phyloP scores from a whole-genome alignment of 2,329 filamentous ascomycete genomes.

The Aspergillus sp. region DNA sequence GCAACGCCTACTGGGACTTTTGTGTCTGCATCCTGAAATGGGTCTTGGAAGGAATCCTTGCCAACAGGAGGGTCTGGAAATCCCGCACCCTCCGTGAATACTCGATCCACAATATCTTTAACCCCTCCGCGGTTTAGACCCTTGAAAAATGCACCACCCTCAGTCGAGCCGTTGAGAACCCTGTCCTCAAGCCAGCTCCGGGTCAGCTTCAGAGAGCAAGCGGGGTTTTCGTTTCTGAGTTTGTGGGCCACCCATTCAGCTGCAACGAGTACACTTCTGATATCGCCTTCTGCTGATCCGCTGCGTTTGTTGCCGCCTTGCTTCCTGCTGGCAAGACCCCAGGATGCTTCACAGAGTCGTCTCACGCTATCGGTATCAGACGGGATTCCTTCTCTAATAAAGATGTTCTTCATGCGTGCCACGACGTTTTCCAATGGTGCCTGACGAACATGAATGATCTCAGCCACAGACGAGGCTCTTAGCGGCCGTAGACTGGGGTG shows the following conservation, averaged over 20 bases:
- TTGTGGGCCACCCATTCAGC: slow-evolving; percentile 62
- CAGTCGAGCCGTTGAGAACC: slow-evolving; percentile 49
- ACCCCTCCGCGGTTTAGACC: slow-evolving; percentile 59
- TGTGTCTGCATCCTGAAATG: slow-evolving; percentile 20
- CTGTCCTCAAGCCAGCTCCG: slow-evolving; percentile 58
- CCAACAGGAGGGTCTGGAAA: slow-evolving; percentile 45
- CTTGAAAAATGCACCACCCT: slow-evolving; percentile 50
- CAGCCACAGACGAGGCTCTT: slow-evolving; percentile 77
- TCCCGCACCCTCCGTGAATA: slow-evolving; percentile 62
- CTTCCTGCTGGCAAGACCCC: slow-evolving; percentile 58
- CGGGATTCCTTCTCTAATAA: slow-evolving; percentile 81
- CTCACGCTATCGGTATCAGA: slow-evolving; percentile 87
- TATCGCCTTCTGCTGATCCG: slow-evolving; percentile 50
- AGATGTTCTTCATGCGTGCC: slow-evolving; percentile 72
- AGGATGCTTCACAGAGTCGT: slow-evolving; percentile 61
- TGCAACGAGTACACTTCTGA: slow-evolving; percentile 60
- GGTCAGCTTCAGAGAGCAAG: slow-evolving; percentile 43
- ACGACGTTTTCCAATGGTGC: slow-evolving; percentile 84
- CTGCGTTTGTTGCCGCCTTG: slow-evolving; percentile 43
- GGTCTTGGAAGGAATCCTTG: slow-evolving; percentile 32
- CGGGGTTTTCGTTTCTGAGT: slow-evolving; percentile 41
- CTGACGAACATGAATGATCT: slow-evolving; percentile 87
- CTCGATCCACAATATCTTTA: slow-evolving; percentile 61
- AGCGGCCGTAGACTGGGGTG: slow-evolving; percentile 82
- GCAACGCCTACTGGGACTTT: slow-evolving; percentile 50